A percentile compares a stretch with the other conserved stretches of the same genome.
Conservation (phyloP, 116 monocot species). For the Dioscorea cayenensis region DNA sequence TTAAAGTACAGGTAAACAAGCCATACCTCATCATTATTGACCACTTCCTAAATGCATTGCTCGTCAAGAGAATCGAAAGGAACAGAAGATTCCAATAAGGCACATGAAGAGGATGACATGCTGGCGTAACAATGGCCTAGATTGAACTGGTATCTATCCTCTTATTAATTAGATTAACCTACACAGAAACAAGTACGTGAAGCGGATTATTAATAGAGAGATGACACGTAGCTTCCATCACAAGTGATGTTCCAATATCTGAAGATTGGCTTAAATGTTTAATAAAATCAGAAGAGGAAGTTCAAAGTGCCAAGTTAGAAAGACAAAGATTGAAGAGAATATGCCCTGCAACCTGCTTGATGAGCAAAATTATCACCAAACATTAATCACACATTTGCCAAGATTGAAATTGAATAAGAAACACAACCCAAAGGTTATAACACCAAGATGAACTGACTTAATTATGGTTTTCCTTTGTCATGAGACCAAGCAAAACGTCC, state of each 20-base stretch:
- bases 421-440: background rate
- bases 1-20: background rate
- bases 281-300: slow-evolving; percentile 4
- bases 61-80: slow-evolving; percentile 14
- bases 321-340: slow-evolving; percentile 52
- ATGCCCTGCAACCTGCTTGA: slow-evolving; percentile 19
- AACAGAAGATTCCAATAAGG: slow-evolving; percentile 32
- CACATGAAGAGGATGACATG: slow-evolving; percentile 30
- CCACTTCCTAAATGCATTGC: slow-evolving; percentile 2
- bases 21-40: slow-evolving; percentile 35
- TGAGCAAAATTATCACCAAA: slow-evolving; percentile 3
- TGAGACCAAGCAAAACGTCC: slow-evolving; percentile 49
- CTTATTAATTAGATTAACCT: slow-evolving; percentile 39
- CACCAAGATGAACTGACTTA: slow-evolving; percentile 33
- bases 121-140: slow-evolving; percentile 16
- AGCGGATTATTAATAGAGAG: background rate
- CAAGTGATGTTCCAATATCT: background rate
- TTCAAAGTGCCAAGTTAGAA: slow-evolving; percentile 45
- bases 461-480: slow-evolving; percentile 39
- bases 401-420: background rate
- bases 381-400: slow-evolving; percentile 1
- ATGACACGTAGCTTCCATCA: background rate
- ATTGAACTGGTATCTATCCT: slow-evolving; percentile 24
- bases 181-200: background rate
- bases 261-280: background rate